phyloP scores from a whole-genome alignment of 305 asterid species.

The Plantago lanceolata region DNA sequence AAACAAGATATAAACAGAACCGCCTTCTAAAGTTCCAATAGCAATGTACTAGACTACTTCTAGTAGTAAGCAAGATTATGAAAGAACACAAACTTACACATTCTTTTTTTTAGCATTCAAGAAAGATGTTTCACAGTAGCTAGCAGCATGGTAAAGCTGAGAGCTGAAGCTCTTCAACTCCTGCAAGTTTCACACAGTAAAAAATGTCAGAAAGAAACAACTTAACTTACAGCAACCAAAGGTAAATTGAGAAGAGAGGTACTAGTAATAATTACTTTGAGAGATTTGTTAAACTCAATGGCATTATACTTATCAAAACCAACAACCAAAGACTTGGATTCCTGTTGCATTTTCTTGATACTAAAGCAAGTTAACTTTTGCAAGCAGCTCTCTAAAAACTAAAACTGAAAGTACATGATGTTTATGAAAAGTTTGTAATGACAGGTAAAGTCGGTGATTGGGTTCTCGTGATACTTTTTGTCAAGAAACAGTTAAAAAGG shows the following conservation, averaged over 20 bases:
- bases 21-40: not conserved
- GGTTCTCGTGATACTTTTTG: conserved; percentile 26
- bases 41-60: not conserved
- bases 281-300: conserved; percentile 39
- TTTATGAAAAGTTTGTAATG: not conserved
- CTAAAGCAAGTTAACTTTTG: no score
- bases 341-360: conserved; percentile 28
- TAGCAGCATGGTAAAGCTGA: conserved; percentile 63
- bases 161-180: conserved; percentile 56
- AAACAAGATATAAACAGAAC: not conserved
- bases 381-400: no score
- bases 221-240: not conserved
- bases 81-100: conserved; percentile 24
- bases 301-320: conserved; percentile 16
- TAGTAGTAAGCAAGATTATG: no score
- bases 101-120: conserved; percentile 37
- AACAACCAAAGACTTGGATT: conserved; percentile 17
- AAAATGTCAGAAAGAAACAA: not conserved
- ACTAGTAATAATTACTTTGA: conserved; percentile 47
- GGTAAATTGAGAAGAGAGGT: not conserved
- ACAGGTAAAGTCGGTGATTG: conserved; percentile 14
- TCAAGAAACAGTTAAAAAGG: conserved; percentile 16
- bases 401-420: no score
- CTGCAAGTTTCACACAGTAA: conserved; percentile 28
- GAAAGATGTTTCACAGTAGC: conserved; percentile 49